Percentiles rank a stretch among this genome's conserved stretches.
Conservation (phyloP, 352 stramenopile species). For the Aphanomyces stellatus region DNA sequence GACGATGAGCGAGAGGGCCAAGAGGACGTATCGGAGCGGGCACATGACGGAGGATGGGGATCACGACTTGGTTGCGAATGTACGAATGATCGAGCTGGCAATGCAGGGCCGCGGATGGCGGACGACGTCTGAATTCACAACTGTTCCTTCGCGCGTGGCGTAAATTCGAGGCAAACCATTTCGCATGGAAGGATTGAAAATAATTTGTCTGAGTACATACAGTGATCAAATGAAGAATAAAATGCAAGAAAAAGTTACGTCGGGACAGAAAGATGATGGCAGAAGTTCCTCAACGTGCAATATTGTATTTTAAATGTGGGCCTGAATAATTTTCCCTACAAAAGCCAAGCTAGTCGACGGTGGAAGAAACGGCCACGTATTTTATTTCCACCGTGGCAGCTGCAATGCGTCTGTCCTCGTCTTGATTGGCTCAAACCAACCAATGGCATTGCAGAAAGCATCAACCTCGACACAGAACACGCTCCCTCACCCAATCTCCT, state of each 20-base stretch:
- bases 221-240: background rate
- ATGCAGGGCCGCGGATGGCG: too few relatives aligned
- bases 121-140: background rate
- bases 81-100: too few relatives aligned
- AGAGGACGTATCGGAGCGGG: slow-evolving; percentile 77
- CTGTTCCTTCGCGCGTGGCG: background rate
- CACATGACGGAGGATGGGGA: too few relatives aligned
- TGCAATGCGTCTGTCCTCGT: background rate
- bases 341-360: background rate
- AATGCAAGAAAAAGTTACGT: too few relatives aligned
- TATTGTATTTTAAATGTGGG: background rate
- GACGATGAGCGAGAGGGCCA: slow-evolving; percentile 74
- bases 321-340: background rate
- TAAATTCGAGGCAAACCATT: background rate
- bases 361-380: background rate
- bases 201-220: background rate
- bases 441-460: background rate
- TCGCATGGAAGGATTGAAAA: background rate
- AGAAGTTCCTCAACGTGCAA: background rate
- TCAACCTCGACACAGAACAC: background rate
- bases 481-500: background rate
- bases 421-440: background rate
- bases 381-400: background rate
- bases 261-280: background rate
- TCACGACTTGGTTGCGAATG: background rate